Evolutionary conservation across 129 eudicot genomes (phyloP).

Genomic region (Centrapalus pauciflorus): DNA sequence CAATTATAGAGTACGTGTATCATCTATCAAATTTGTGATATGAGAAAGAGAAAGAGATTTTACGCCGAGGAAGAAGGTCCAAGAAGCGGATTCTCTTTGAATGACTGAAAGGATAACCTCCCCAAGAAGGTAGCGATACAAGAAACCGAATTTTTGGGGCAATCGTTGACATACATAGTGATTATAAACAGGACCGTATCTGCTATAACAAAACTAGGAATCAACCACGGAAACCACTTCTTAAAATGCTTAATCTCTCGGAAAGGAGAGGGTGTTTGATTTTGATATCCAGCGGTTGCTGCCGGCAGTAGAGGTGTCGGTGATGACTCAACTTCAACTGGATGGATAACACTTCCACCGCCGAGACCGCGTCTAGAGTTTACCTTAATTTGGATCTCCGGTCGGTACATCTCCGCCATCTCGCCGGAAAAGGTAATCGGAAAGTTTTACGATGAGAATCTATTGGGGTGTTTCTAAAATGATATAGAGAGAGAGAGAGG

Average conservation of each 20-base stretch:
- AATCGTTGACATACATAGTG: conserved; percentile 81
- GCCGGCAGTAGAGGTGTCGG: conserved; percentile 7
- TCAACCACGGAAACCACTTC: conserved; percentile 79
- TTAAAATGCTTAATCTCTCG: conserved; percentile 58
- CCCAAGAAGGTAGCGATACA: conserved; percentile 63
- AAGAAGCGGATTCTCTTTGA: conserved; percentile 84
- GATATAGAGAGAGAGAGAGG: not conserved
- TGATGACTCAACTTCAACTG: conserved; percentile 41
- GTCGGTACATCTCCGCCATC: conserved; percentile 36
- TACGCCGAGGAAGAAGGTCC: conserved; percentile 96
- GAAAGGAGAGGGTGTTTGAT: conserved; percentile 30
- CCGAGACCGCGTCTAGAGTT: conserved; percentile 41
- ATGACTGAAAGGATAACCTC: conserved; percentile 83
- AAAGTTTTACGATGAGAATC: not conserved
- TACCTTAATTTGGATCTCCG: conserved; percentile 39
- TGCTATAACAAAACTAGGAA: conserved; percentile 55
- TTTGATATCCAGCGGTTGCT: conserved; percentile 10
- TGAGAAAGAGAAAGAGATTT: not conserved
- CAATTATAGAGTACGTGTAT: not conserved
- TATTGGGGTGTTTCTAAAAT: not conserved
- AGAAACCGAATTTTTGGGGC: conserved; percentile 69
- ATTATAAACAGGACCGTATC: conserved; percentile 53
- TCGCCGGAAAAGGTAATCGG: conserved; percentile 1
- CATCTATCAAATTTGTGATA: not conserved
- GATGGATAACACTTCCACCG: conserved; percentile 47